These are phyloP conservation scores for Parachlorella kessleri DNA, from an alignment of 139 green algal species.

Conservation along the genomic window DNA sequence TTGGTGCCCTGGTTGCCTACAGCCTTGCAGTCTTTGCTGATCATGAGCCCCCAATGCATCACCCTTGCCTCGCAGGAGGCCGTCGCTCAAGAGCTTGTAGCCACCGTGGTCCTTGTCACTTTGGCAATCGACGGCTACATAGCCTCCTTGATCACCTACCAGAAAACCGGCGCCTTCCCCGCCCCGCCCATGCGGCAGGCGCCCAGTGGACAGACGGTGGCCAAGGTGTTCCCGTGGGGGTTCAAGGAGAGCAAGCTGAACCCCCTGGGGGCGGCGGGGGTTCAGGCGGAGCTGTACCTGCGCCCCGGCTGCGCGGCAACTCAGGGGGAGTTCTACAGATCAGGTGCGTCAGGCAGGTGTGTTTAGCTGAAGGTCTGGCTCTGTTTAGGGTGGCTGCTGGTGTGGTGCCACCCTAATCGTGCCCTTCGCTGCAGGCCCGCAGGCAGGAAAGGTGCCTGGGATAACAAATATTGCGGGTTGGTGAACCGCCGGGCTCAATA, in stretches of 20 bases:
- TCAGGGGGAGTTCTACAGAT: conserved; percentile 18
- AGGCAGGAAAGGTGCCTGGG: background rate
- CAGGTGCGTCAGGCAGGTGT: conserved; percentile 11
- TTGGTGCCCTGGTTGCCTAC: too few species aligned
- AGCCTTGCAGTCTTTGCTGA: too few species aligned
- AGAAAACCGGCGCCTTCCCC: background rate
- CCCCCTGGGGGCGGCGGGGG: conserved; percentile 7
- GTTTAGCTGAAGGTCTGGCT: conserved; percentile 15
- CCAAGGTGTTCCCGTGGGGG: background rate
- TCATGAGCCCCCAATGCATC: too few species aligned
- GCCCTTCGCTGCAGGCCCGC: too few species aligned
- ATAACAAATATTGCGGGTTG: background rate
- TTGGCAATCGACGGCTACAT: background rate
- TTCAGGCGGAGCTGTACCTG: conserved; percentile 13
- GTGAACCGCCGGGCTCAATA: background rate
- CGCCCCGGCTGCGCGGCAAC: conserved; percentile 3
- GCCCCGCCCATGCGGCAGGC: background rate
- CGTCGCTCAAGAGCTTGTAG: too few species aligned
- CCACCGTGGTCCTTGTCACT: conserved; percentile 1
- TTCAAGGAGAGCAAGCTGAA: conserved; percentile 2
- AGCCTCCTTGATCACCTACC: background rate
- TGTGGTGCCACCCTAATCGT: too few species aligned
- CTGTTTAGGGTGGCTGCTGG: conserved; percentile 5
- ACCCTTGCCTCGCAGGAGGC: background rate
- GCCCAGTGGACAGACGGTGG: too few species aligned